Evolutionary conservation across 2,329 filamentous ascomycete genomes (phyloP), one percentile per base, ranked within the genome.

Genomic region (Colletotrichum sp.): DNA sequence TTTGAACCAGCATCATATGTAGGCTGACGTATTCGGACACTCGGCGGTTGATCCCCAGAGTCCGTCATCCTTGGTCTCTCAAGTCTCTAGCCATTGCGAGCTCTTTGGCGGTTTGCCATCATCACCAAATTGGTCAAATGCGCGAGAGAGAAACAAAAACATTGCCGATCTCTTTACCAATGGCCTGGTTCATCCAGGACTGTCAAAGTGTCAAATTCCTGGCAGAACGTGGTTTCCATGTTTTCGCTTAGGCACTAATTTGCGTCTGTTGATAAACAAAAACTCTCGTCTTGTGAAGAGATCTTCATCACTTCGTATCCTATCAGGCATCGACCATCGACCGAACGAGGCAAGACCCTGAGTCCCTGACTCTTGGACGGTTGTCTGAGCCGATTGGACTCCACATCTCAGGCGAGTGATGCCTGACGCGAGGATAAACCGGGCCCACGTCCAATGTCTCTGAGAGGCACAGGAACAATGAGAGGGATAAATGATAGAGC

Each of bases 311-410:
- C 64, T 58, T 38, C 10, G n/a, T 30, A 52, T 73, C 64, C 58
- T 52, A 68, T 30, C 48, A 55, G 34, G 34, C 56, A 70, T 60
- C 67, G 24, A 60, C 18, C 43, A 16, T 65, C 48, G 15, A 36
- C 56, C 65, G 10, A 73, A 73, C 43, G 28, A 73, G 73, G 73
- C 56, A 73, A 43, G 70, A 75, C 73, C 73, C 73, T 69, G 70
- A 60, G 38, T 52, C 56, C 70, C 71, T 75, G 60, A 36, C 43
- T 68, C 28, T 64, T 69, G 34, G 70, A 65, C 64, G 48, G 64
- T 69, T 69, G 32, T 52, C 43, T 34, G 12, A 48, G 26, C 65
- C 58, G 28, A 26, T 8, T 18, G 13, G 28, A 26, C 62, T 66
- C 73, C 73, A 69, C 73, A 66, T 16, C 24, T 68, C 65, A 43